Evolutionary conservation across 768 basidiomycete genomes (phyloP), one percentile per base, ranked within the genome.

Genomic region (Rhizopogon roseolus): DNA sequence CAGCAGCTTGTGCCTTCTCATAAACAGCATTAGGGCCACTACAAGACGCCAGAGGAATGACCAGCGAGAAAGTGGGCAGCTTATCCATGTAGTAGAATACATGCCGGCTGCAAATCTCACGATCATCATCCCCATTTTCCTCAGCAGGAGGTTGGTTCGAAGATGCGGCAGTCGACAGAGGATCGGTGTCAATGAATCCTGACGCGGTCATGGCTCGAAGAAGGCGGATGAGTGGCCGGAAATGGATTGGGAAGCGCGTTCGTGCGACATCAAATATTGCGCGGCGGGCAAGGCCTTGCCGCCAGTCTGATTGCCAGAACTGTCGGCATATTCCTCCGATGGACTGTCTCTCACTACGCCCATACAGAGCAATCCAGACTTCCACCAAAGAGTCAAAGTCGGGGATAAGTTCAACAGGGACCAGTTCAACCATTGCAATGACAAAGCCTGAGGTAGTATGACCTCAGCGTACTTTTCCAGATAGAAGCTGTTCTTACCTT

Each of bases 251-350:
- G 69, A 93, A 98, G 2, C 90, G 81, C 8, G 88, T 81, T 3
- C 88, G 80, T 6, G 88, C 82, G 22, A 92, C 84, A 56, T 94
- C 92, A 52, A 98, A 80, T 48, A 95, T 80, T 36, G 89, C 88
- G 27, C 88, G 81, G 29, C 93, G 88, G 17, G 84, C 72, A 4
- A 79, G 76, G 44, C 82, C 82, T 37, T 78, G 74, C 38, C 81
- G 72, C 82, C 84, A 89, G 62, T 94, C 92, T 1, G 73, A 76
- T 50, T 84, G 76, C 93, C 94, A 98, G 66, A 83, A 95, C 59
- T 94, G 90, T 5, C 78, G 73, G 58, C 86, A 88, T 55, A 96
- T 84, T 3, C 81, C 81, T 10, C 80, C 74, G 25, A 88, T 76
- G 28, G 89, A 81, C 54, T 70, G 64, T 65, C 72, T 66, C 73